Evolutionary conservation across 345 rosid genomes (phyloP), one percentile per base, ranked within the genome.

Genomic region (Kandelia obovata): DNA sequence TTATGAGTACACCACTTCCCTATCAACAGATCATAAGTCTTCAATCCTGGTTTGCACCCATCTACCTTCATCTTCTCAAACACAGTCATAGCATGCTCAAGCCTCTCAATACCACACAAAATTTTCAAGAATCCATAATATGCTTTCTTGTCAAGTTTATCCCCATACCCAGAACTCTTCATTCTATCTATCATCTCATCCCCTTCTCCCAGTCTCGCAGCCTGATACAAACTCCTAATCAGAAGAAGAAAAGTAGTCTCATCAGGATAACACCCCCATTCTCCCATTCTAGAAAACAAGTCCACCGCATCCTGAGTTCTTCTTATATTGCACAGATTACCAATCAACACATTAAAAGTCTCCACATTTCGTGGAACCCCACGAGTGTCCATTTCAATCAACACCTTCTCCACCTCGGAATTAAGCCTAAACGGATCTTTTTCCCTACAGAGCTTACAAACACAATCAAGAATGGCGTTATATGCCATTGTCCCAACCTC

Each of bases 51-150:
- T 61, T 84, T 83, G 75, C 88, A 78, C 16, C 89, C 86, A 77
- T 83, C 87, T 0, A 77, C 85, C 78, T 95, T 95, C 96, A 95
- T 92, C 80, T 71, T 90, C 80, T 84, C 80, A 64, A 90, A 95
- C 70, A 95, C 87, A 64, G 62, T 78, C 92, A 92, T 80, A 1
- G 96, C 96, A 68, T 95, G 99, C 74, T 95, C 96, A 81, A 90
- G 66, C 86, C 99, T 90, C 89, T 95, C 97, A 74, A 95, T 86
- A 58, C 99, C 99, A 68, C 96, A 90, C 77, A 95, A 71, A 65
- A 90, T 84, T 79, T 85, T 90, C 78, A 95, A 49, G 75, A 90
- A 85, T 27, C 85, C 87, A 28, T 90, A 95, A 73, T 87, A 90
- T 11, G 81, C 90, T 52, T 86, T 88, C 79, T 65, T 85, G 73